A percentile compares a stretch with the other conserved stretches of the same genome.
phyloP scores from a whole-genome alignment of 176 grass and related monocot species.

The Avena atlantica region DNA sequence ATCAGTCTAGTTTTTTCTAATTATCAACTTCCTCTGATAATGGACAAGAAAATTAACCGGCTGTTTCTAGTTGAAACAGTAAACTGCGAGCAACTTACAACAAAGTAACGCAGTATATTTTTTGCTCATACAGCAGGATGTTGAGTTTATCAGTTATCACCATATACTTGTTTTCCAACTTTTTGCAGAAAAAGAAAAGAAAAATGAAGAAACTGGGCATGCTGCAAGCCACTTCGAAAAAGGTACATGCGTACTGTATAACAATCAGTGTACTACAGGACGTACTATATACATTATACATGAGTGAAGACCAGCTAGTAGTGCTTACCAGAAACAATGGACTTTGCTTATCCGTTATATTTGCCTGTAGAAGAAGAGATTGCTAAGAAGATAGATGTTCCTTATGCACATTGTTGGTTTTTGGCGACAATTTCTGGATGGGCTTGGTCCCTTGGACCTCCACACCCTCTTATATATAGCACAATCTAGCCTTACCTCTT shows the following conservation, averaged over 20 bases:
- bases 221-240: not conserved
- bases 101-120: not conserved
- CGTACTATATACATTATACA: not conserved
- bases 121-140: not conserved
- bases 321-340: not conserved
- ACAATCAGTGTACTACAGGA: not conserved
- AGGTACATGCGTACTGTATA: not conserved
- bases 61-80: not conserved
- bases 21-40: not conserved
- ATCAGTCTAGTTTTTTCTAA: conserved; percentile 1
- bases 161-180: not conserved
- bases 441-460: no score
- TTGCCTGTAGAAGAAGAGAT: conserved; percentile 11
- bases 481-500: no score
- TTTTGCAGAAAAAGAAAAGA: not conserved
- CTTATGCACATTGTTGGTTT: no score
- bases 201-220: not conserved
- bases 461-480: no score
- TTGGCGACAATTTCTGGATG: no score
- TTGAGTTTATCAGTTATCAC: not conserved
- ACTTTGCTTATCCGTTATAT: not conserved
- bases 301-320: not conserved
- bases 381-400: not conserved
- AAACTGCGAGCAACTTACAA: not conserved
- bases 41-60: not conserved